Evolutionary conservation across 1,284 basidiomycete genomes (phyloP), one percentile per base, ranked within the genome.

Genomic region (Naganishia liquefaciens): DNA sequence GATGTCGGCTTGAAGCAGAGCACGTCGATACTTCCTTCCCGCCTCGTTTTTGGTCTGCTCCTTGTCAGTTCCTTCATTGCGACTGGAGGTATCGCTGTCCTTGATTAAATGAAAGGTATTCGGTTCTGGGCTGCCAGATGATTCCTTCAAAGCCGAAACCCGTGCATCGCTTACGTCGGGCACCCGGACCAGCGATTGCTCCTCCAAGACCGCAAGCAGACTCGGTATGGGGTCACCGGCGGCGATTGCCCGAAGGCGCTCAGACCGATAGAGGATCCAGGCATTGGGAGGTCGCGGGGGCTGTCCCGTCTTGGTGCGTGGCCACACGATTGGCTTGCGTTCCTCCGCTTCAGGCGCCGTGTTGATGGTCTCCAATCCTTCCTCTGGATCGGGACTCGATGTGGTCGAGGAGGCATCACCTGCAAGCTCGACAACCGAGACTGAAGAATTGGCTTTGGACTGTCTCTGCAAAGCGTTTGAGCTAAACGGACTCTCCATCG

Each of bases 201-300:
- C 28, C 66, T 55, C 33, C 54, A 54, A 53, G 15, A 62, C 57
- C 2, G 49, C 68, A 11, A 72, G 69, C 7, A 74, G 64, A 27
- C 69, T 67, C 2, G 71, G 69, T 23, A 74, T 63, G 3, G 64
- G 50, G 13, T 70, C 68, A 3, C 71, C 72, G 3, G 68, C 68
- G 25, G 66, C 72, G 40, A 82, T 72, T 30, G 80, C 76, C 47
- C 73, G 74, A 62, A 86, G 81, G 73, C 84, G 86, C 70, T 87
- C 84, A 2, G 87, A 87, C 47, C 92, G 86, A 75, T 91, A 96
- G n/a, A 95, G 72, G 68, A 96, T 94, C 90, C 91, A 95, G 0
- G 92, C 87, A 75, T 95, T 95, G 19, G 87, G 86, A 2, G 93
- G 93, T 0, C 91, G 84, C 1, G 87, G 87, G 0, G 84, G 82